phyloP scores from a whole-genome alignment of 805 yeast genomes.

The Lipomyces sp. region DNA sequence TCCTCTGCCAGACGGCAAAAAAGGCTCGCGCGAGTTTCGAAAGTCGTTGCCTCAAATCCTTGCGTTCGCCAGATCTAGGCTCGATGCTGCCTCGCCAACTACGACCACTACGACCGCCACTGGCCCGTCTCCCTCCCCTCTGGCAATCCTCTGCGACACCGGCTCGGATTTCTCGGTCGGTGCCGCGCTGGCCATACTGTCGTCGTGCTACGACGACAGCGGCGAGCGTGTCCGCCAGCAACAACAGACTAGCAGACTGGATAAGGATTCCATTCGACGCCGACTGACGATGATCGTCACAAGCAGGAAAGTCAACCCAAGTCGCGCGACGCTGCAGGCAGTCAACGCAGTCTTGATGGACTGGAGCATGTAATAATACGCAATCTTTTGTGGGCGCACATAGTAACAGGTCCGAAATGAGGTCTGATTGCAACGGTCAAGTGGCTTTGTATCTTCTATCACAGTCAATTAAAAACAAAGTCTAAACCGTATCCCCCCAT shows the following conservation, averaged over 20 bases:
- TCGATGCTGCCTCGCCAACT: too few species aligned
- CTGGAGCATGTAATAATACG: too few species aligned
- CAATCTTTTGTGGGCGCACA: too few species aligned
- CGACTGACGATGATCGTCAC: slow-evolving; percentile 53
- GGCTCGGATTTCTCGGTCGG: slow-evolving; percentile 69
- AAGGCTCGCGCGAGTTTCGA: slow-evolving; percentile 63
- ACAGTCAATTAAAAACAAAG: slow-evolving; percentile 3
- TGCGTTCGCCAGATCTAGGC: slow-evolving; percentile 30
- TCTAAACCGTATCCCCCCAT: slow-evolving; percentile 9
- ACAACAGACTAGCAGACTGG: slow-evolving; percentile 28
- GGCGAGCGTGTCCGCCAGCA: slow-evolving; percentile 39
- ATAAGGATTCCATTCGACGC: slow-evolving; percentile 54
- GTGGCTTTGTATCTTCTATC: slow-evolving; percentile 6
- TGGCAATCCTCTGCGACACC: slow-evolving; percentile 59
- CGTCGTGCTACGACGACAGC: slow-evolving; percentile 43
- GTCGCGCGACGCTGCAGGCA: slow-evolving; percentile 72
- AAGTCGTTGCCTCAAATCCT: slow-evolving; percentile 46
- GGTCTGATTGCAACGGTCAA: neutral
- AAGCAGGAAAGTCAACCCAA: slow-evolving; percentile 60
- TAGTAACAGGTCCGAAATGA: neutral
- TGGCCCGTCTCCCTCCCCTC: too few species aligned
- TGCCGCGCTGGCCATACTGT: slow-evolving; percentile 52
- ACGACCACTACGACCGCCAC: too few species aligned
- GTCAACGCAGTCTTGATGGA: slow-evolving; percentile 59
- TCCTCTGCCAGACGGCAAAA: slow-evolving; percentile 45